These are phyloP conservation scores for Pseudocercospora macadamiae DNA, from an alignment of 2,329 filamentous ascomycete genomes.

Conservation along the genomic window DNA sequence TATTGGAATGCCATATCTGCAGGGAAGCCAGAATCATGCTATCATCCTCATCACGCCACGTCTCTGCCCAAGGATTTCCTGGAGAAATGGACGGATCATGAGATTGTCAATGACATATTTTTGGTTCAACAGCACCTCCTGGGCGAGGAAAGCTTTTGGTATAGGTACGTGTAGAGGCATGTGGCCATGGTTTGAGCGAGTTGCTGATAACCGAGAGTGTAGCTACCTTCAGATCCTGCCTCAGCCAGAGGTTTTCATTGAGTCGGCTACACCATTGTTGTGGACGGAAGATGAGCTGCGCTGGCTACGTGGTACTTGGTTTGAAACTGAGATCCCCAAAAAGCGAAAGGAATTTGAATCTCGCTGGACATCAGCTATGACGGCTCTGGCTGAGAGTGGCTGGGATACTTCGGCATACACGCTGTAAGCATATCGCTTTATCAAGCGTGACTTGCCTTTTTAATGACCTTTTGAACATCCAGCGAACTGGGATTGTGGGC, in stretches of 20 bases:
- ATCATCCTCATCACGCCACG: neutral
- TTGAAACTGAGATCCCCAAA: slow-evolving; percentile 2
- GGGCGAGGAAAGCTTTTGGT: slow-evolving; percentile 7
- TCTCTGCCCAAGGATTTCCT: neutral
- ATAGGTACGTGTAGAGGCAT: neutral
- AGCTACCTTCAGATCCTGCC: slow-evolving; percentile 8
- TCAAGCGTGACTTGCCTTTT: neutral
- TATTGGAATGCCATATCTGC: slow-evolving; percentile 14
- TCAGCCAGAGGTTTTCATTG: neutral
- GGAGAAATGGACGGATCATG: slow-evolving; percentile 2
- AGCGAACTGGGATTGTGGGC: slow-evolving; percentile 8
- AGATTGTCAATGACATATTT: slow-evolving; percentile 7
- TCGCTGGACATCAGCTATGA: slow-evolving; percentile 4
- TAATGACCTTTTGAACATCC: neutral
- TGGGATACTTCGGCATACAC: slow-evolving; percentile 6
- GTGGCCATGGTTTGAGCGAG: neutral
- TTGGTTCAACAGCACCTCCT: slow-evolving; percentile 10
- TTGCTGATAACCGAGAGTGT: neutral
- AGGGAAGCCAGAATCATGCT: neutral
- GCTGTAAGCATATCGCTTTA: neutral
- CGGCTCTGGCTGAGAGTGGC: neutral
- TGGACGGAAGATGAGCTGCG: slow-evolving; percentile 5
- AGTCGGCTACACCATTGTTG: slow-evolving; percentile 4
- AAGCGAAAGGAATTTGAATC: slow-evolving; percentile 1
- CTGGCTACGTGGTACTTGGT: slow-evolving; percentile 7